Evolutionary conservation across 331 rosid species (phyloP), one percentile per base, ranked within the genome.

Genomic region (Acacia pycnantha): DNA sequence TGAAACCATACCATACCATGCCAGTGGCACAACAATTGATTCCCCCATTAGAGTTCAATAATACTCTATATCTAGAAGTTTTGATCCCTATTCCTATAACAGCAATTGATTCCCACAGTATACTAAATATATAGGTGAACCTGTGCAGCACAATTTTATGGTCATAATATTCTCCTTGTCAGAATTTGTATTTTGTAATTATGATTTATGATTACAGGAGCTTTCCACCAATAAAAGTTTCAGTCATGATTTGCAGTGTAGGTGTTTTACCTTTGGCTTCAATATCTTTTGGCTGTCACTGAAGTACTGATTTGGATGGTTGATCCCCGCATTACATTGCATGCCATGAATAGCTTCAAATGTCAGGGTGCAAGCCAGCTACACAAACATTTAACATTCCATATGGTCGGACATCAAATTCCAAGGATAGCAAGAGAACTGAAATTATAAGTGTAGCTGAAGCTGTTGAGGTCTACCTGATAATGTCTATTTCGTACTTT

Each of bases 271-370:
- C 98, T 92, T 89, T 4, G 82, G 78, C 69, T 90, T 79, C 73
- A 90, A 76, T 77, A 93, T 81, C 80, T 86, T 89, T 84, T 85
- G 94, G 79, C 99, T 93, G 82, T 93, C 99, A 73, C 82, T 86
- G 84, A 95, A 93, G 88, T 95, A 95, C 83, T 93, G 98, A 88
- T 93, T 95, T 75, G 99, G 98, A 91, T 95, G 99, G 87, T 93
- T 93, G 82, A 95, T 92, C 87, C 99, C 99, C 26, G 97, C 85
- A 80, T 95, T 97, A 67, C 94, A 87, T 14, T 92, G 84, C 75
- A 82, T 65, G 70, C 86, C 92, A 83, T 93, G 97, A 44, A 92
- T 80, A 75, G 97, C 90, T 92, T 93, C 99, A 84, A 95, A 95
- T 27, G 98, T 92, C 85, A 92, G 86, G 83, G 99, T 95, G 87